Conservation (phyloP, 225 moss, liverwort and hornwort genomes). For the Pseudoscleropodium purum region DNA sequence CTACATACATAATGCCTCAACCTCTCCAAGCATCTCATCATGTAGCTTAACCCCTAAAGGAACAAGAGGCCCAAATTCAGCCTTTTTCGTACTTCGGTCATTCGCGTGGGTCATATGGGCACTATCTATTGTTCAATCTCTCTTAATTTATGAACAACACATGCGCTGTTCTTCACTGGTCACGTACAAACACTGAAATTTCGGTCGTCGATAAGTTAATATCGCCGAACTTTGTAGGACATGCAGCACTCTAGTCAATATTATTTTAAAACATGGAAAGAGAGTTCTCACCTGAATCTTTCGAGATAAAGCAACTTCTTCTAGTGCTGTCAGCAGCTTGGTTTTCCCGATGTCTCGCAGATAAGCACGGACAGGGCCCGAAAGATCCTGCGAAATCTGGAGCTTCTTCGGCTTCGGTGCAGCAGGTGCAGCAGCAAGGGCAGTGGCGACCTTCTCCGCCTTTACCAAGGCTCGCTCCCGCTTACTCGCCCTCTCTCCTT, state of each 20-base stretch:
- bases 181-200: neutral
- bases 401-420: conserved; percentile 46
- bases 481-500: conserved; percentile 50
- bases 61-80: neutral
- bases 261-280: neutral
- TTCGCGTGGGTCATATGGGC: too few relatives aligned
- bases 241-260: neutral
- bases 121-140: neutral
- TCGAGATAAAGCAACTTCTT: conserved; percentile 66
- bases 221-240: neutral
- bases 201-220: neutral
- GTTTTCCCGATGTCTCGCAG: conserved; percentile 62
- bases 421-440: conserved; percentile 14
- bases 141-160: neutral
- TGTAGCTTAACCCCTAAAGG: neutral
- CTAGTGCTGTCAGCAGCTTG: conserved; percentile 60
- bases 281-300: conserved; percentile 55
- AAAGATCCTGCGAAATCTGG: conserved; percentile 25
- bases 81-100: neutral
- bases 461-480: conserved; percentile 60
- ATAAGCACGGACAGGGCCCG: conserved; percentile 70
- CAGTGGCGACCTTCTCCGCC: conserved; percentile 53
- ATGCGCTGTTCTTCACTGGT: neutral
- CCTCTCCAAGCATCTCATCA: neutral
- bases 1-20: neutral